Base-by-base conservation (phyloP, 225 moss, liverwort and hornwort genomes). In the Marchantia paleacea region DNA sequence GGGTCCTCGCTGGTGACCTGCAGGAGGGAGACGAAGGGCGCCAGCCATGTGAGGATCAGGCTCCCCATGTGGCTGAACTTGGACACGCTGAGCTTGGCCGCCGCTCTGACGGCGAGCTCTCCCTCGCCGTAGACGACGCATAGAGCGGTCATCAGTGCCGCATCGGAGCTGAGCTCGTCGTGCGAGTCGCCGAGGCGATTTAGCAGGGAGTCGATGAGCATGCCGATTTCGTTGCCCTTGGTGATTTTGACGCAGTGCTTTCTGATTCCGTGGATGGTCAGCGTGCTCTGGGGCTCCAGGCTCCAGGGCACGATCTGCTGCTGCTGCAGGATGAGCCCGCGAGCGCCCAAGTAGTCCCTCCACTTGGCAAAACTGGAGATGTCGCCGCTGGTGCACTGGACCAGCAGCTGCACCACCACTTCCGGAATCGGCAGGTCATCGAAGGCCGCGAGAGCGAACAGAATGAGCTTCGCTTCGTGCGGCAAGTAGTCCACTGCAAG, bases 51-150 rank as follows among this genome's bases (percentile, higher is more conserved):
- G 64, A 84, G 84, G 70, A 87, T 82, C n/a, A 87, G 76, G 24
- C 81, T 81, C 20, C 87, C 87, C 81, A 87, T 80, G 79, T 87
- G 87, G 57, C 84, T 49, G 73, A 82, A 87, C 70, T 87, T 73
- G 9, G 79, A 82, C 53, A 84, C 79, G 53, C 71, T 84, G 64
- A 87, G 60, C 64, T 82, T 68, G 16, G 84, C 79, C 8, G 87
- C 87, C 0, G 87, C 87, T 53, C 80, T 76, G 31, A 65, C 79
- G 4, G 84, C 87, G 1, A 87, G 79, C 52, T 80, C 87, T 39
- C 84, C 82, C 82, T 87, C 87, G 12, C 87, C 87, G 53, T 87
- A 87, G 5, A 87, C 87, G 13, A 87, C 84, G 52, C 84, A 80
- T 4, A 87, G 82, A 10, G 87, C 87, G 65, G 84, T 75, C 87